Evolutionary conservation across 73 alveolate genomes (phyloP).

Genomic region (Paramecium pentaurelia): DNA sequence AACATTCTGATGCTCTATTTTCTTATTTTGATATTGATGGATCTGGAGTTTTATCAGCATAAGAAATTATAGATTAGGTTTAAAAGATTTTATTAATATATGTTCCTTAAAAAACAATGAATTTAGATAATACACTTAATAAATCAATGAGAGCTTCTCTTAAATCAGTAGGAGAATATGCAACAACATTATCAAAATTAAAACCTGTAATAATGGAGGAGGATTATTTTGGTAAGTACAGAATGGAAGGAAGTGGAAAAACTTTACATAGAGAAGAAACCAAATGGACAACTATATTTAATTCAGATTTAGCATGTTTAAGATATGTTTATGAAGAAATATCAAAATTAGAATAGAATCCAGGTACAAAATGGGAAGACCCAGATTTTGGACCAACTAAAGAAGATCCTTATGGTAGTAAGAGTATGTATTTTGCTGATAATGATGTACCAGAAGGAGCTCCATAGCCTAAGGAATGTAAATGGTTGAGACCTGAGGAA

Average conservation of each 20-base stretch:
- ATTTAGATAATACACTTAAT: constrained; percentile 11
- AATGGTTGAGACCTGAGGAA: constrained; percentile 92
- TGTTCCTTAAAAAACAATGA: not conserved
- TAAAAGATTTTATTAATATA: not conserved
- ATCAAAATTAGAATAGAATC: not conserved
- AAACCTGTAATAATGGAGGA: constrained; percentile 32
- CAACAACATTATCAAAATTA: not conserved
- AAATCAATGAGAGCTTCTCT: constrained; percentile 18
- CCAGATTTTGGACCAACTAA: constrained; percentile 94
- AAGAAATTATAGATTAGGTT: not conserved
- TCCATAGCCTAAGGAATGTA: constrained; percentile 78
- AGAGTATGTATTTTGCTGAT: constrained; percentile 73
- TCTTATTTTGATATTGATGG: not conserved
- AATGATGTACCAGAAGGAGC: constrained; percentile 78
- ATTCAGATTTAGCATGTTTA: constrained; percentile 48
- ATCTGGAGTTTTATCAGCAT: not conserved
- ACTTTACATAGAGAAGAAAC: not conserved
- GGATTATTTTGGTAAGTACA: constrained; percentile 8
- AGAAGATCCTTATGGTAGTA: constrained; percentile 75
- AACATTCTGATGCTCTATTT: constrained; percentile 47
- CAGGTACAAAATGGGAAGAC: constrained; percentile 69
- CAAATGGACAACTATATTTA: constrained; percentile 40
- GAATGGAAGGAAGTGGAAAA: constrained; percentile 34
- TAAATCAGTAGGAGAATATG: constrained; percentile 31
- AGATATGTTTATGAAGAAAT: constrained; percentile 43